These are phyloP conservation scores for Pyrenopolyporus hunteri DNA, from an alignment of 495 filamentous ascomycete genomes.

Conservation along the genomic window DNA sequence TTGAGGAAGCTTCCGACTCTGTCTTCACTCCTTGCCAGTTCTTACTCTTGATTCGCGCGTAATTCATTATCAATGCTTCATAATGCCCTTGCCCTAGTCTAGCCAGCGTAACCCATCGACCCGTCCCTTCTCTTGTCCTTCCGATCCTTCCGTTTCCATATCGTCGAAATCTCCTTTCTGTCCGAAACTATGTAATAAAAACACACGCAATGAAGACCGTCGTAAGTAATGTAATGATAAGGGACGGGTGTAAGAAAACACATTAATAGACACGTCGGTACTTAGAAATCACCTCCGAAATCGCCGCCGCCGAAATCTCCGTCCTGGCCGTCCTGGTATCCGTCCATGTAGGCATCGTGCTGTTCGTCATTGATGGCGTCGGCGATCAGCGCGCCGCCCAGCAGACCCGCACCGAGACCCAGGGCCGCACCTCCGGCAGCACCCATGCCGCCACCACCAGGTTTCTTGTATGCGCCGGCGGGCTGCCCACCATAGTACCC, in stretches of 20 bases:
- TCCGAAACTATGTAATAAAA: background rate
- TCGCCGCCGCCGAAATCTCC: constrained; percentile 48
- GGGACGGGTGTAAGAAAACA: background rate
- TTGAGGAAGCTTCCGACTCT: too few relatives aligned
- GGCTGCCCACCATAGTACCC: constrained; percentile 36
- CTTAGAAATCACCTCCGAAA: constrained; percentile 61
- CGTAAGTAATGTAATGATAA: too few relatives aligned
- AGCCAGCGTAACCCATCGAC: background rate
- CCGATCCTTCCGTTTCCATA: too few relatives aligned
- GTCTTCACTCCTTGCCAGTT: background rate
- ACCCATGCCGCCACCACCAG: constrained; percentile 64
- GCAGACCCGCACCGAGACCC: constrained; percentile 75
- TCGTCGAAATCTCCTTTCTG: too few relatives aligned
- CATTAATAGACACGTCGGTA: background rate
- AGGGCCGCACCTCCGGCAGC: constrained; percentile 73
- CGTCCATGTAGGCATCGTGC: constrained; percentile 57
- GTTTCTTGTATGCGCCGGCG: constrained; percentile 34
- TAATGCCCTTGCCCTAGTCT: background rate
- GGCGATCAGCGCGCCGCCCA: constrained; percentile 72
- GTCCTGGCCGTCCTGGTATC: constrained; percentile 56
- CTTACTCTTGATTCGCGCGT: background rate
- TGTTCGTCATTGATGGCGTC: constrained; percentile 67
- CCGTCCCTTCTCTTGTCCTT: background rate
- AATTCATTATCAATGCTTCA: background rate
- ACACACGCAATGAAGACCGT: background rate